A percentile compares a stretch with the other conserved stretches of the same genome.
Conservation (phyloP, 768 basidiomycete species). For the Amanita rimosa region DNA sequence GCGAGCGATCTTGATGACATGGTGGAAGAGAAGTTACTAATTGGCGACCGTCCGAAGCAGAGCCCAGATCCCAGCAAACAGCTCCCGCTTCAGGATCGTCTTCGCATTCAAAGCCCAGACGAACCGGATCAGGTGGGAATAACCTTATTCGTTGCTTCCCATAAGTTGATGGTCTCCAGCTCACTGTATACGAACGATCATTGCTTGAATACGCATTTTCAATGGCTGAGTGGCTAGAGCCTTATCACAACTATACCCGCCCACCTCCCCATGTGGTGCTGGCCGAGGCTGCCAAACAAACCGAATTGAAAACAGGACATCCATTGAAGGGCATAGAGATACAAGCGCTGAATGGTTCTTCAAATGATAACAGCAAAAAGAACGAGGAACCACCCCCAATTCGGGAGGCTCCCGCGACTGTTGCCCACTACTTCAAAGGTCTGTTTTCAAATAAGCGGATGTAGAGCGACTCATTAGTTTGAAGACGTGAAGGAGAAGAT, state of each 20-base stretch:
- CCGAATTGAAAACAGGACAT: constrained; percentile 58
- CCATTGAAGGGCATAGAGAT: constrained; percentile 55
- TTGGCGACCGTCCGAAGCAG: constrained; percentile 71
- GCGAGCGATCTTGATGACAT: constrained; percentile 73
- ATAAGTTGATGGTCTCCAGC: constrained; percentile 23
- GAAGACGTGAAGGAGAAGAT: constrained; percentile 50
- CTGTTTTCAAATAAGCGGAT: neutral
- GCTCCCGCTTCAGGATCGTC: constrained; percentile 46
- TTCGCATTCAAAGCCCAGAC: constrained; percentile 35
- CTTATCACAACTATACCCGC: constrained; percentile 63
- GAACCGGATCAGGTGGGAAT: constrained; percentile 40
- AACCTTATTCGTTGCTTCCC: constrained; percentile 7
- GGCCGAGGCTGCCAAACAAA: constrained; percentile 65
- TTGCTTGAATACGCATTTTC: constrained; percentile 50
- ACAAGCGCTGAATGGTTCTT: constrained; percentile 24
- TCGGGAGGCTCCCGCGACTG: constrained; percentile 43
- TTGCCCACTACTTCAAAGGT: constrained; percentile 57
- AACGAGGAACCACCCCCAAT: constrained; percentile 63
- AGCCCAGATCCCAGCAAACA: constrained; percentile 36
- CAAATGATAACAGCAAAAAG: constrained; percentile 46
- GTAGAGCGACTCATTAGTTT: neutral
- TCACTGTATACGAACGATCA: constrained; percentile 51
- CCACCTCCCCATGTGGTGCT: constrained; percentile 61
- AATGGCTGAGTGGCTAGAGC: constrained; percentile 66
- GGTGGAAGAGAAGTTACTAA: constrained; percentile 71